Evolutionary conservation across 179 eudicot species (phyloP).

Genomic region (Beta corolliflora): DNA sequence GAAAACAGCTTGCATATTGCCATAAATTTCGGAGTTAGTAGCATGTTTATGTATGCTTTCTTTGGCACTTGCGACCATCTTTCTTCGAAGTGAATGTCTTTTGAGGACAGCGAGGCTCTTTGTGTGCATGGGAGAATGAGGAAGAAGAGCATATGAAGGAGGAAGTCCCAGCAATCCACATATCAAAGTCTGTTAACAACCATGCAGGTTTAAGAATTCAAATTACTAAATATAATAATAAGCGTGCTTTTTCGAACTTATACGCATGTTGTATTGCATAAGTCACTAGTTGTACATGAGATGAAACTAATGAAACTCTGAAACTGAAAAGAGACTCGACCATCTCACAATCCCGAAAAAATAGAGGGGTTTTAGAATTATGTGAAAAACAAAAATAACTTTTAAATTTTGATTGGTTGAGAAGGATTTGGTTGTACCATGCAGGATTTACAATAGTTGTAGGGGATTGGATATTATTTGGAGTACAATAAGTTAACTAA

Average conservation of each 20-base stretch:
- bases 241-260: background rate
- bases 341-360: too few relatives aligned
- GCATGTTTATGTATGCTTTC: constrained; percentile 59
- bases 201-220: background rate
- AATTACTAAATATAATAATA: background rate
- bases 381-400: too few relatives aligned
- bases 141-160: constrained; percentile 34
- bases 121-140: constrained; percentile 35
- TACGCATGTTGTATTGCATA: too few relatives aligned
- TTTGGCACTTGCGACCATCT: constrained; percentile 59
- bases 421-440: too few relatives aligned
- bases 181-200: constrained; percentile 25
- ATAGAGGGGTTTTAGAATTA: too few relatives aligned
- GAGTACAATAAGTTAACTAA: too few relatives aligned
- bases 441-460: too few relatives aligned
- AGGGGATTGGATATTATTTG: too few relatives aligned
- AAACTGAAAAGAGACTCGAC: too few relatives aligned
- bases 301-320: too few relatives aligned
- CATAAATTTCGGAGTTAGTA: constrained; percentile 53
- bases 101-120: constrained; percentile 37
- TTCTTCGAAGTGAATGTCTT: constrained; percentile 46
- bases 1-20: constrained; percentile 62
- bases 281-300: too few relatives aligned
- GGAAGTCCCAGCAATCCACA: constrained; percentile 40
- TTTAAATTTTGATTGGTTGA: too few relatives aligned